Conservation (phyloP, 2,329 filamentous ascomycete species). For the Boeremia lycopersici region DNA sequence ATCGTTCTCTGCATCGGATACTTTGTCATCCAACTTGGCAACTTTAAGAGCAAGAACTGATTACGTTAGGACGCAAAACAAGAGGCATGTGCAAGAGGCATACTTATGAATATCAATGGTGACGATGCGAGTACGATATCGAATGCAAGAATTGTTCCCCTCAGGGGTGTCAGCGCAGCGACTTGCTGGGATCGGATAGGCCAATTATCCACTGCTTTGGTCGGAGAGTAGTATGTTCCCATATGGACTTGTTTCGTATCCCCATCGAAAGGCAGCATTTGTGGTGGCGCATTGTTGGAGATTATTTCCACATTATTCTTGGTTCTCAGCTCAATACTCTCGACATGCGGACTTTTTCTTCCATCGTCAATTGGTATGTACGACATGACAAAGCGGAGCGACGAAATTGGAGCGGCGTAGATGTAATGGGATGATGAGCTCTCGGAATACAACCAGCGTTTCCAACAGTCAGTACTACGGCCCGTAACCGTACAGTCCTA, state of each 20-base stretch:
- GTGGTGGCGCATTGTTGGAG: constrained; percentile 7
- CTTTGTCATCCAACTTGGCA: constrained; percentile 27
- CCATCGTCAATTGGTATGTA: not conserved
- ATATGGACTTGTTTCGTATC: constrained; percentile 7
- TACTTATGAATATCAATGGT: constrained; percentile 38
- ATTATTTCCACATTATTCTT: not conserved
- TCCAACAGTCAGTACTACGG: too few species aligned
- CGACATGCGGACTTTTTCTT: not conserved
- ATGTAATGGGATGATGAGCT: not conserved
- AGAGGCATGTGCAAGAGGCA: not conserved
- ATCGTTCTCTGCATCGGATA: constrained; percentile 20
- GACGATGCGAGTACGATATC: constrained; percentile 32
- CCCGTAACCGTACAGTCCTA: too few species aligned
- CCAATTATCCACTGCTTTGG: constrained; percentile 13
- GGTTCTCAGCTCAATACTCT: constrained; percentile 3
- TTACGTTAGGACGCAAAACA: constrained; percentile 4
- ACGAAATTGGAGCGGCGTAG: too few species aligned
- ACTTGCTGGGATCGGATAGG: constrained; percentile 26
- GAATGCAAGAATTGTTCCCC: constrained; percentile 26
- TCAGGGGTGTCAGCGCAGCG: constrained; percentile 26
- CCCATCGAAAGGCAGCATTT: constrained; percentile 2
- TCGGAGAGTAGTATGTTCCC: constrained; percentile 2
- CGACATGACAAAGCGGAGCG: not conserved
- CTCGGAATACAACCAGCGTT: too few species aligned
- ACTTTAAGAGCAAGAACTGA: constrained; percentile 34